Conservation (phyloP, 2,329 filamentous ascomycete species). For the Trichophyton simii region DNA sequence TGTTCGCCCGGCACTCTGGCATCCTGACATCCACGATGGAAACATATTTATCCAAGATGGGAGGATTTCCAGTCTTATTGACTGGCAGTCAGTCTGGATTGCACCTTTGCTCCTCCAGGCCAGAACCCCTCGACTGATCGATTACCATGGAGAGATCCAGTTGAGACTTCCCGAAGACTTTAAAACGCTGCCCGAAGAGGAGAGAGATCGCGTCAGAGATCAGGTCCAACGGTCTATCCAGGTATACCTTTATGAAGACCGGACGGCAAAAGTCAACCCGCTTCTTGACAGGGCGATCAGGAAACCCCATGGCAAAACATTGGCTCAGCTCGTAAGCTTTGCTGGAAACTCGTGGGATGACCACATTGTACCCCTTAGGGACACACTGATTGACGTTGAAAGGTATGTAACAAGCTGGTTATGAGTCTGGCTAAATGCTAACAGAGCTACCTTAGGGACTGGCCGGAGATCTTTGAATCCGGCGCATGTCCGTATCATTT, state of each 20-base stretch:
- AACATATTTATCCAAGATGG: constrained; percentile 29
- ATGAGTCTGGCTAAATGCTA: no score
- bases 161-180: constrained; percentile 17
- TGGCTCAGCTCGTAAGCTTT: constrained; percentile 17
- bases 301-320: constrained; percentile 14
- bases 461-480: not conserved
- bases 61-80: constrained; percentile 28
- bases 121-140: not conserved
- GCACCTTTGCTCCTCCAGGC: constrained; percentile 3
- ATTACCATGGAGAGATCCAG: constrained; percentile 19
- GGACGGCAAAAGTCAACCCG: constrained; percentile 18
- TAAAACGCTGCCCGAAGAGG: constrained; percentile 13
- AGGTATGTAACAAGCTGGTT: not conserved
- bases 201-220: constrained; percentile 10
- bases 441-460: not conserved
- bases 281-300: constrained; percentile 13
- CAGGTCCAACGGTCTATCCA: constrained; percentile 11
- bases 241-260: constrained; percentile 19
- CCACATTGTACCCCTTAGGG: constrained; percentile 14
- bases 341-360: constrained; percentile 20
- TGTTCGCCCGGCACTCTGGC: constrained; percentile 25
- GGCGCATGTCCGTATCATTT: constrained; percentile 9
- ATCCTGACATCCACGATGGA: constrained; percentile 27
- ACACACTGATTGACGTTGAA: constrained; percentile 3
- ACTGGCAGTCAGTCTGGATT: constrained; percentile 5